These are phyloP conservation scores for Ustilago lituana DNA, from an alignment of 1,284 basidiomycete species.

Conservation along the genomic window DNA sequence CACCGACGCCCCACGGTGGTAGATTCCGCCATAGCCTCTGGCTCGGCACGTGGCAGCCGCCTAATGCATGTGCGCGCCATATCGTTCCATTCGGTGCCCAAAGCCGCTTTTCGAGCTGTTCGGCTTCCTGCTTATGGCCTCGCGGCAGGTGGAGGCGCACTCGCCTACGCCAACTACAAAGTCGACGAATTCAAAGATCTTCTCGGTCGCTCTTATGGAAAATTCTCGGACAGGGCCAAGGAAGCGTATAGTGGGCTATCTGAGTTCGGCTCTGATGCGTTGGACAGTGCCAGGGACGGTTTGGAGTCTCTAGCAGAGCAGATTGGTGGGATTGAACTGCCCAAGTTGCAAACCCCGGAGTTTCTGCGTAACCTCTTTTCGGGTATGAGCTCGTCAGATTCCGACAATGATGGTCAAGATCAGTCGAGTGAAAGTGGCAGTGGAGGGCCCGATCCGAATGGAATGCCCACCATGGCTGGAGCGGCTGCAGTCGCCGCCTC, in stretches of 20 bases:
- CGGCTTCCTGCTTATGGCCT: conserved; percentile 60
- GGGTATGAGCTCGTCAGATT: conserved; percentile 6
- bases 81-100: conserved; percentile 63
- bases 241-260: conserved; percentile 51
- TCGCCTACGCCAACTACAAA: conserved; percentile 65
- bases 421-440: conserved; percentile 4
- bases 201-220: conserved; percentile 38
- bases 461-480: conserved; percentile 24
- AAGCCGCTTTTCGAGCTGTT: conserved; percentile 52
- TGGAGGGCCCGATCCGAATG: conserved; percentile 31
- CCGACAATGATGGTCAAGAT: conserved; percentile 9
- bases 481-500: conserved; percentile 52
- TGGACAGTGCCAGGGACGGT: conserved; percentile 43
- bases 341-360: conserved; percentile 43
- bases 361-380: conserved; percentile 42
- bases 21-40: conserved; percentile 3
- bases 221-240: conserved; percentile 35
- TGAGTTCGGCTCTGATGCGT: conserved; percentile 42
- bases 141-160: conserved; percentile 58
- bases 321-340: conserved; percentile 42
- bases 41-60: conserved; percentile 37
- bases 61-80: conserved; percentile 62
- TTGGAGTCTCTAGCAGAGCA: conserved; percentile 41
- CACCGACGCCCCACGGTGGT: conserved; percentile 21
- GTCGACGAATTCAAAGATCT: conserved; percentile 58